Evolutionary conservation across 805 yeast genomes (phyloP), one percentile per base, ranked within the genome.

Genomic region (Yamadazyma paraphyllophila): DNA sequence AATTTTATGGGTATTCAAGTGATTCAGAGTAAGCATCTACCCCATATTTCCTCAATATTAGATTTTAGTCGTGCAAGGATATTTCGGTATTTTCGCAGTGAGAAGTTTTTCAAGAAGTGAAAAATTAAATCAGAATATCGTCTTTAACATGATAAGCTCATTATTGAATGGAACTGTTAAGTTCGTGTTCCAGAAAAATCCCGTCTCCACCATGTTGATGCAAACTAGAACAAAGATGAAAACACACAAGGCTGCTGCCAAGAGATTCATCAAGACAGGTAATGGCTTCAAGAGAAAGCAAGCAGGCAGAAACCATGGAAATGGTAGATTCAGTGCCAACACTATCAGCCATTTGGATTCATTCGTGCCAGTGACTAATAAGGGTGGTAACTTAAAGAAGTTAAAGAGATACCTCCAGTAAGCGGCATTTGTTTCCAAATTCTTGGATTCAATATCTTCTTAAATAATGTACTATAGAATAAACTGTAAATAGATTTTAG

Each of bases 291-390:
- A 69, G 56, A 65, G 76, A 56, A 71, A 69, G 50, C 73, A 82
- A 56, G 85, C 95, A 15, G 96, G 96, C 9, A 80, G 96, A 70
- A 85, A 87, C 54, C 97, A 91, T 63, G 97, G 97, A 41, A 91
- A 91, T 59, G 88, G 90, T 1, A 91, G 96, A 16, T 91, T 94
- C 85, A 77, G 90, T 27, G 69, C 78, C 34, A 74, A 82, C 42
- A 73, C 78, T 20, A 66, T 85, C 58, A 71, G 79, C 49, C 76
- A 75, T 56, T 73, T 85, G 65, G 78, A 81, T 53, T 85, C 81
- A 26, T 84, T 75, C 54, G 79, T 74, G 7, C 61, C 67, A 54
- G 88, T 82, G 33, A 73, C 67, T 26, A 63, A 63, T 51, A 72
- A 56, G 54, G 79, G 77, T 7, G 74, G 78, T 17, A 89, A 85